These are phyloP conservation scores for Mortierella sp. DNA, from an alignment of 371 early-diverging fungal species.

Conservation along the genomic window DNA sequence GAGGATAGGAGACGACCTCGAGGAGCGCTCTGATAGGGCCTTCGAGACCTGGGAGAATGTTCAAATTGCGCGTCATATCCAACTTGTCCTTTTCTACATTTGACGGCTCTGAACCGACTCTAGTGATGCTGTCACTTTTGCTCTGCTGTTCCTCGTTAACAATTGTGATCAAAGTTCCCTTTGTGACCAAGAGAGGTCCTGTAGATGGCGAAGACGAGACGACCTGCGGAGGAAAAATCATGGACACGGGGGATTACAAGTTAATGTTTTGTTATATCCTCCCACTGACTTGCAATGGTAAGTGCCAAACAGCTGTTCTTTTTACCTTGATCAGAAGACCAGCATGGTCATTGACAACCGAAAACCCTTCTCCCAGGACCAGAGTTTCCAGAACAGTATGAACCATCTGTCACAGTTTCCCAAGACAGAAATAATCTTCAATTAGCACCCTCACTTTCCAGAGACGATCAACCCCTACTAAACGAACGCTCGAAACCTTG, in stretches of 20 bases:
- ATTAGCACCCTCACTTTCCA: too few relatives aligned
- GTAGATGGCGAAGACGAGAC: conserved; percentile 44
- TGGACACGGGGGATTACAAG: too few relatives aligned
- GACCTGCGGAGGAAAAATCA: conserved; percentile 28
- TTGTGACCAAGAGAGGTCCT: conserved; percentile 33
- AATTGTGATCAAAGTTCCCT: conserved; percentile 44
- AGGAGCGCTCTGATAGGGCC: conserved; percentile 73
- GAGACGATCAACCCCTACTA: too few relatives aligned
- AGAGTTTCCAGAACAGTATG: conserved; percentile 26
- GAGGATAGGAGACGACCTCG: conserved; percentile 85
- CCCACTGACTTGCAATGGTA: too few relatives aligned
- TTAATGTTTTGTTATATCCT: too few relatives aligned
- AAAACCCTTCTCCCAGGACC: conserved; percentile 23
- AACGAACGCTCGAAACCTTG: background rate
- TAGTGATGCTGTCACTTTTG: conserved; percentile 10
- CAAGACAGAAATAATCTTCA: too few relatives aligned
- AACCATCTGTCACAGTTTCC: conserved; percentile 19
- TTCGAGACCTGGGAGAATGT: conserved; percentile 65
- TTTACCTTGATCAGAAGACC: conserved; percentile 35
- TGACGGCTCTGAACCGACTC: background rate
- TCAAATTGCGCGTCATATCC: conserved; percentile 15
- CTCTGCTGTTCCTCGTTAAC: conserved; percentile 9
- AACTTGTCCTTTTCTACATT: background rate
- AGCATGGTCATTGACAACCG: conserved; percentile 14
- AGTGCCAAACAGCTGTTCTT: too few relatives aligned